These are phyloP conservation scores for Celoporthe dispersa DNA, from an alignment of 2,329 filamentous ascomycete genomes.

Conservation along the genomic window DNA sequence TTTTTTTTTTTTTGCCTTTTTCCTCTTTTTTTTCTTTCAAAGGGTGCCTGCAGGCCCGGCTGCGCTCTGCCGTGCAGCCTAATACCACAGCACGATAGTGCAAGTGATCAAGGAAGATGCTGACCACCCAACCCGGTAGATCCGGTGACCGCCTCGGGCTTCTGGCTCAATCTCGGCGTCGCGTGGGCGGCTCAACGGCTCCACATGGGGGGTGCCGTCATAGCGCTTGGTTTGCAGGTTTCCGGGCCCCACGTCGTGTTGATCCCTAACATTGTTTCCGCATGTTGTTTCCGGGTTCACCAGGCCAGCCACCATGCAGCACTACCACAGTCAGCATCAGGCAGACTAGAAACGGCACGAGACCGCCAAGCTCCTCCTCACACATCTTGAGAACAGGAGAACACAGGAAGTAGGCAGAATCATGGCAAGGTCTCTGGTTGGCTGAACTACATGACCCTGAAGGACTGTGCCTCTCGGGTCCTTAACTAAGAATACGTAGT, in stretches of 20 bases:
- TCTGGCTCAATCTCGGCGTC: slow-evolving; percentile 3
- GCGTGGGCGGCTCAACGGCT: slow-evolving; percentile 2
- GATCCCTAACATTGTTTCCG: slow-evolving; percentile 5
- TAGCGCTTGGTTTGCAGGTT: slow-evolving; percentile 10
- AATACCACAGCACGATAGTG: not conserved
- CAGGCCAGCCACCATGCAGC: not conserved
- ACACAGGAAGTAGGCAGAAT: not conserved
- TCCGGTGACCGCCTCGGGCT: slow-evolving; percentile 3
- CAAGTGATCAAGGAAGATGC: slow-evolving; percentile 1
- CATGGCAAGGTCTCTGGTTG: not conserved
- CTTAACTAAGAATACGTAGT: not conserved
- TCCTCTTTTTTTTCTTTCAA: not conserved
- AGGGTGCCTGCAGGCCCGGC: not conserved
- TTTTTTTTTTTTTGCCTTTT: not conserved
- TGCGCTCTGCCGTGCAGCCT: not conserved
- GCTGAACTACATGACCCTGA: not conserved
- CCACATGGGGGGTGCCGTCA: slow-evolving; percentile 13
- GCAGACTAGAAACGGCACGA: not conserved
- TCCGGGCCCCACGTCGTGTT: not conserved
- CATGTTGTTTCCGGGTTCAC: not conserved
- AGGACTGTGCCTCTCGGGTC: not conserved
- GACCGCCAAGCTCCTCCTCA: not conserved
- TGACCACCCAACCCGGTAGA: not conserved
- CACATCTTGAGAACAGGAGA: not conserved
- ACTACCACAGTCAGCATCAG: not conserved